Percentiles rank a stretch among this genome's conserved stretches.
Evolutionary conservation across 306 rosid genomes (phyloP).

Genomic region (Vigna nakashimae): DNA sequence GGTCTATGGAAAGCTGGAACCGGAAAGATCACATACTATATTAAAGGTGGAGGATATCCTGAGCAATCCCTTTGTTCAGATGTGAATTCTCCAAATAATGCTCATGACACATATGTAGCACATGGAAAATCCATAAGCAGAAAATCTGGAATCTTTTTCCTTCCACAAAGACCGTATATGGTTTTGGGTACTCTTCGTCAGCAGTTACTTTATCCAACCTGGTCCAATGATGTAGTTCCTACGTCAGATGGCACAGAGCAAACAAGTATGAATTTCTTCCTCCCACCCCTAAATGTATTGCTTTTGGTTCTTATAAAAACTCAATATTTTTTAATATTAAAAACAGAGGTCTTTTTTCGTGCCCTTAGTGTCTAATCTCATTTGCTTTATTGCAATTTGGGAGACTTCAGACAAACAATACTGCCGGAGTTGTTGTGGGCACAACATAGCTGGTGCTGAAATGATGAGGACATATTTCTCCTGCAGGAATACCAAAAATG

Average conservation of each 20-base stretch:
- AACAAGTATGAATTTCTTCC: conserved; percentile 56
- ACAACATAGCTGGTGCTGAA: conserved; percentile 11
- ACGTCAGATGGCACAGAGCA: conserved; percentile 46
- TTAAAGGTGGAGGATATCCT: conserved; percentile 54
- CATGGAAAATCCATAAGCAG: conserved; percentile 53
- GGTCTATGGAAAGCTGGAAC: conserved; percentile 93
- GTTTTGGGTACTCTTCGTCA: conserved; percentile 95
- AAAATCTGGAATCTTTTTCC: conserved; percentile 74
- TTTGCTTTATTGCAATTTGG: conserved; percentile 22
- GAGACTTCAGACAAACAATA: conserved; percentile 11
- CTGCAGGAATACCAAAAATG: background rate
- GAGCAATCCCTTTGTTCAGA: conserved; percentile 52
- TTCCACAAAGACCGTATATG: conserved; percentile 98
- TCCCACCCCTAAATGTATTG: background rate
- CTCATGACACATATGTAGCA: conserved; percentile 41
- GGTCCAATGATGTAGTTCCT: conserved; percentile 68
- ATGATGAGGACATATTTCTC: background rate
- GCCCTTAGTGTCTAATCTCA: background rate
- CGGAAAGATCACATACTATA: conserved; percentile 75
- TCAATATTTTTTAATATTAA: background rate
- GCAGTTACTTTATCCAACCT: conserved; percentile 90
- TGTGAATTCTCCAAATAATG: conserved; percentile 41
- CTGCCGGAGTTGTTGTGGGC: background rate
- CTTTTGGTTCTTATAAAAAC: background rate
- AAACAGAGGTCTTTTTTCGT: background rate